Conservation (phyloP, 805 yeast species). For the Hanseniaspora thailandica region DNA sequence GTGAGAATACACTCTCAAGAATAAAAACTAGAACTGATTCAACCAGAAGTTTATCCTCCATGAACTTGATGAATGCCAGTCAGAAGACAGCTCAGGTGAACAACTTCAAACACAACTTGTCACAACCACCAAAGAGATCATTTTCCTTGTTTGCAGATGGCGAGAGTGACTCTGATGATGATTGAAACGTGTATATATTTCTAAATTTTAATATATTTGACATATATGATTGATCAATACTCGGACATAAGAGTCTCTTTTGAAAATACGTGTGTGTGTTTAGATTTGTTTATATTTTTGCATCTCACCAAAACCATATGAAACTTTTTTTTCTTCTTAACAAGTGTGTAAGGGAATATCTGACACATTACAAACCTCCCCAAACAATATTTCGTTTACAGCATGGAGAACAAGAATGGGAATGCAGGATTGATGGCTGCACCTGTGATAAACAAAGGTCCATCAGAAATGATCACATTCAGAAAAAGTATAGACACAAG, state of each 20-base stretch:
- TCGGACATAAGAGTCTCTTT: too few relatives aligned
- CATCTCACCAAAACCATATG: too few relatives aligned
- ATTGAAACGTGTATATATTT: background rate
- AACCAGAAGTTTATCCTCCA: background rate
- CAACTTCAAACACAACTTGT: conserved; percentile 1
- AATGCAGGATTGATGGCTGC: background rate
- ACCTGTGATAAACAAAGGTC: background rate
- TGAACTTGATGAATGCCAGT: background rate
- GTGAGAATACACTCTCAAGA: conserved; percentile 1
- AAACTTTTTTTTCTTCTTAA: too few relatives aligned
- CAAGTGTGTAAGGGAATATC: background rate
- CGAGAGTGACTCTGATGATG: conserved; percentile 14
- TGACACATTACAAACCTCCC: background rate
- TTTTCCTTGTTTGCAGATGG: conserved; percentile 16
- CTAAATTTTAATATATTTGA: background rate
- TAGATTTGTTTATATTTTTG: too few relatives aligned
- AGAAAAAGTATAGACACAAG: conserved; percentile 8
- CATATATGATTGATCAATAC: too few relatives aligned
- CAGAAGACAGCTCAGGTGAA: background rate
- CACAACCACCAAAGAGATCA: conserved; percentile 12
- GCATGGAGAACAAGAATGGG: background rate
- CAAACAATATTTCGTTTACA: background rate
- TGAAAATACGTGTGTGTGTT: too few relatives aligned
- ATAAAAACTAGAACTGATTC: background rate
- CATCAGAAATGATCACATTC: conserved; percentile 11